Base-by-base conservation (phyloP, 306 rosid genomes). In the Hippophae rhamnoides region DNA sequence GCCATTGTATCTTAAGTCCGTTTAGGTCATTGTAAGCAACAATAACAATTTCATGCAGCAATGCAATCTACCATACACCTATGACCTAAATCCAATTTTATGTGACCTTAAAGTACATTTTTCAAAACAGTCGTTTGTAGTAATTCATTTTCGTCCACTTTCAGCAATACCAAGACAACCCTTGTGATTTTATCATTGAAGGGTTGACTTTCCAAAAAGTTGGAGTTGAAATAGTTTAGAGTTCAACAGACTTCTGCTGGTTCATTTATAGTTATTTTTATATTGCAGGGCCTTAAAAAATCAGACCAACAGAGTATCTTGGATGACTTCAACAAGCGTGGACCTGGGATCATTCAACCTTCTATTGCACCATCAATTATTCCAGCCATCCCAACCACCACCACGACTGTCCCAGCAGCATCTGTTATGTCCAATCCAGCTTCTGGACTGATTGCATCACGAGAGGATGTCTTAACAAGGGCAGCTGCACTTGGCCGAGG, bases 401-500 rank as follows among this genome's bases (percentile, higher is more conserved):
- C 82, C 4, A n/a, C 57, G 45, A 58, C 65, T 49, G 50, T 10
- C 45, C 79, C 89, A 0, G 57, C 70, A 43, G 86, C 82, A 62
- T 69, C 93, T 13, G 72, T 65, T 38, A 69, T 81, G 23, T 66
- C 82, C 46, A 82, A 54, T 74, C 78, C 86, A 52, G 44, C 78
- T 41, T 69, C 89, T 5, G 96, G 88, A 58, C 83, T 88, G 27
- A 50, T 73, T 2, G 82, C 87, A 43, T 80, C 96, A 3, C 65
- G 90, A 63, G 97, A 92, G 63, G 95, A 92, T 68, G 99, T 92
- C 60, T 79, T 92, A 27, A 81, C 99, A 38, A 75, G 96, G 69
- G 99, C 99, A 40, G 96, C 99, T 61, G 99, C 96, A 13, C 93
- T 92, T 31, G 99, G 99, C 77, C 85, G 96, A 58, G 99, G 99